Base-by-base conservation (phyloP, 179 eudicot genomes). In the Pouteria campechiana region DNA sequence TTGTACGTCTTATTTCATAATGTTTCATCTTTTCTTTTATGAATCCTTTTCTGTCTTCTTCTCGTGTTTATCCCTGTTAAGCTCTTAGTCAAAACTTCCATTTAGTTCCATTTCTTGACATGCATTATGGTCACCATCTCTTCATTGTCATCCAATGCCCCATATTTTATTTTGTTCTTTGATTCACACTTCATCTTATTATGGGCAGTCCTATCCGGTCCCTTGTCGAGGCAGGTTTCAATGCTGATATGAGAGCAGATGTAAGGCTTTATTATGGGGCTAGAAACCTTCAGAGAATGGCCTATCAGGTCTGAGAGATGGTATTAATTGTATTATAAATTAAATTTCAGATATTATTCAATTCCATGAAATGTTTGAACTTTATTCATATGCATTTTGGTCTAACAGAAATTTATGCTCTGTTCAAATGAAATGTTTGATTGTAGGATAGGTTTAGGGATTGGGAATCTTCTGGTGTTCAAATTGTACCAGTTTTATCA, bases 181-280 rank as follows among this genome's bases (percentile, higher is more conserved):
- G n/a, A 25, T 33, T 32, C 25, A 35, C 15, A 15, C 32, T 7
- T 23, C 20, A 17, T 28, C 37, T 65, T 33, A 44, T 61, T 12
- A 15, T 44, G 10, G 73, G 75, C 79, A 89, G 95, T 58, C 95
- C 97, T 33, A 81, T 89, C 44, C 68, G 97, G 42, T 85, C 97
- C 32, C 76, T 89, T 44, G 76, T 89, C 23, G 97, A 89, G 61
- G 62, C 83, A 45, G 97, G 97, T 25, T 85, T 89, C 34, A 17
- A 65, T 53, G 87, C 90, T 7, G 74, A 70, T 34, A 70, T 68
- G 65, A 74, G 97, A 70, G 65, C 90, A 22, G 95, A 89, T 62
- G 95, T 89, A 43, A 81, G 97, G 64, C 86, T 89, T 13, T 89
- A 85, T 52, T 89, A 78, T 17, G 97, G 97, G 55, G 95, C 90